A percentile compares a stretch with the other conserved stretches of the same genome.
These are phyloP conservation scores for Astraeus odoratus DNA, from an alignment of 768 basidiomycete species.

Conservation along the genomic window DNA sequence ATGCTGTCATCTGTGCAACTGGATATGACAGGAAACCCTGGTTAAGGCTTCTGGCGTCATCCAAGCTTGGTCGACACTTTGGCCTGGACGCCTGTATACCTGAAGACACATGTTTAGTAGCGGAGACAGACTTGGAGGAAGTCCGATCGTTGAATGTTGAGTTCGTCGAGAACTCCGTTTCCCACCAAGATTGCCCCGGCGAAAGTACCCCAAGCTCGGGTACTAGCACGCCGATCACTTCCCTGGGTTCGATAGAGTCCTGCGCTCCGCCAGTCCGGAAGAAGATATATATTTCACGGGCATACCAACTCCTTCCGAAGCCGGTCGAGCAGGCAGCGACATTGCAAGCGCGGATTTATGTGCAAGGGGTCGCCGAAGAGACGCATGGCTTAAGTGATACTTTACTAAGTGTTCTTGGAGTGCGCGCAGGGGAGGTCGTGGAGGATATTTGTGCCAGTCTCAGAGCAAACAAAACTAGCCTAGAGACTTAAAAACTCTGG, in stretches of 20 bases:
- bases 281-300: slow-evolving; percentile 30
- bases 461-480: neutral
- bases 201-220: slow-evolving; percentile 2
- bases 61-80: slow-evolving; percentile 32
- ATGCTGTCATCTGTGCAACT: slow-evolving; percentile 45
- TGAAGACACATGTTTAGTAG: slow-evolving; percentile 7
- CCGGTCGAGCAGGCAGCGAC: slow-evolving; percentile 1
- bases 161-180: neutral
- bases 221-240: slow-evolving; percentile 9
- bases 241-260: slow-evolving; percentile 16
- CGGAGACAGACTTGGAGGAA: slow-evolving; percentile 2
- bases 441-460: slow-evolving; percentile 25
- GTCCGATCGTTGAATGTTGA: slow-evolving; percentile 3
- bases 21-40: slow-evolving; percentile 47
- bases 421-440: slow-evolving; percentile 41
- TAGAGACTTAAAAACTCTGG: neutral
- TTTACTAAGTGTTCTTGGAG: slow-evolving; percentile 37
- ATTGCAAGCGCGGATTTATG: slow-evolving; percentile 24
- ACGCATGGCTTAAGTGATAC: slow-evolving; percentile 39
- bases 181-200: neutral
- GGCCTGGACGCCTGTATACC: slow-evolving; percentile 20
- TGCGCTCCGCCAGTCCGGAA: slow-evolving; percentile 16
- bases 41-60: slow-evolving; percentile 35
- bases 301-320: slow-evolving; percentile 35
- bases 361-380: slow-evolving; percentile 32